Conservation (phyloP, 2,329 filamentous ascomycete species). For the Trichophaea hybrida region DNA sequence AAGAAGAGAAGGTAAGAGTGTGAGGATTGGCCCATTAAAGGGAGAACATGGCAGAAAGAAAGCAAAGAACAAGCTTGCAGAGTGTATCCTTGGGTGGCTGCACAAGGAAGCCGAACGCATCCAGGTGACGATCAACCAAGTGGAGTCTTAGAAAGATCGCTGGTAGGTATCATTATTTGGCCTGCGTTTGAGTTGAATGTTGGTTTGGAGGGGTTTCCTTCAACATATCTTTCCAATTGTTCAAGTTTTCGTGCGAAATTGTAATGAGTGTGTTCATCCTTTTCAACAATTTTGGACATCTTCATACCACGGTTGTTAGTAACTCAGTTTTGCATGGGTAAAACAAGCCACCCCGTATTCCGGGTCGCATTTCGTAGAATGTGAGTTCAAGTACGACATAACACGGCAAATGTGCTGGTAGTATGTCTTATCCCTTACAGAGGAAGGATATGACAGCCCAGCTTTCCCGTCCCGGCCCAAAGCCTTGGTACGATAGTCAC, state of each 20-base stretch:
- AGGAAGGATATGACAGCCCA: constrained; percentile 82
- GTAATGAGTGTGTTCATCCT: too few species aligned
- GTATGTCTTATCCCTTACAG: constrained; percentile 38
- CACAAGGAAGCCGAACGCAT: constrained; percentile 16
- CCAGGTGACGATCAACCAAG: background rate
- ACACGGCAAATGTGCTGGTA: background rate
- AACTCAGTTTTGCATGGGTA: background rate
- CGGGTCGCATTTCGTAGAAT: background rate
- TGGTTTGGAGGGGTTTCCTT: too few species aligned
- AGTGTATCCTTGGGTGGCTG: constrained; percentile 13
- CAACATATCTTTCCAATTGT: too few species aligned
- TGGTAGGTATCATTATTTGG: background rate
- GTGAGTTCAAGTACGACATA: background rate
- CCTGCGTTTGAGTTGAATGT: too few species aligned
- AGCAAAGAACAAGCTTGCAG: constrained; percentile 16
- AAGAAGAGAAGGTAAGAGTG: constrained; percentile 10
- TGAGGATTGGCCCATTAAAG: constrained; percentile 17
- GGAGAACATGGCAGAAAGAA: constrained; percentile 20
- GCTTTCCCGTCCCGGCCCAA: constrained; percentile 79
- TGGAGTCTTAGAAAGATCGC: background rate
- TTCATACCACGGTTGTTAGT: background rate
- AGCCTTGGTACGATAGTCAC: constrained; percentile 51
- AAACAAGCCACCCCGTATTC: constrained; percentile 5
- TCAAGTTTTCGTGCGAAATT: too few species aligned
- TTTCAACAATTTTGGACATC: too few species aligned